A percentile compares a stretch with the other conserved stretches of the same genome.
Conservation (phyloP, 306 rosid genomes). For the Hippophae rhamnoides region DNA sequence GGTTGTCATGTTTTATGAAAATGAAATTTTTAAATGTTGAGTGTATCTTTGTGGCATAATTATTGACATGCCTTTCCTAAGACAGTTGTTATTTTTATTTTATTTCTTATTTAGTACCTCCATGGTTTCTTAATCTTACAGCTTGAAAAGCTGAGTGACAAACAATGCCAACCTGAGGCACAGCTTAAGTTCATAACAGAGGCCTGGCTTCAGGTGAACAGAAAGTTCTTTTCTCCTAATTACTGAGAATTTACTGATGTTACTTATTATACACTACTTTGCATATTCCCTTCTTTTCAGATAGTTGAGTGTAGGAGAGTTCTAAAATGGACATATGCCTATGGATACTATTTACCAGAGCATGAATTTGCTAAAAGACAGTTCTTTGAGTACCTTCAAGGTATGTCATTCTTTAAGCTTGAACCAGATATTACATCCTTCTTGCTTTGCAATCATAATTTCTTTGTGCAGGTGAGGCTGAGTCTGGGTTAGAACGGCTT, state of each 20-base stretch:
- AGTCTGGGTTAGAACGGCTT: constrained; percentile 34
- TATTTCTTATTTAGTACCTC: neutral
- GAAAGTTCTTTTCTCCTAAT: constrained; percentile 8
- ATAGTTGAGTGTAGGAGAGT: constrained; percentile 89
- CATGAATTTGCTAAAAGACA: constrained; percentile 44
- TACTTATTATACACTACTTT: constrained; percentile 7
- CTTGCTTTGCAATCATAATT: neutral
- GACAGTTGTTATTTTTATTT: too few relatives aligned
- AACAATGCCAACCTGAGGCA: constrained; percentile 84
- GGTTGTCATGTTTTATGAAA: too few relatives aligned
- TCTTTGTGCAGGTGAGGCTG: constrained; percentile 62
- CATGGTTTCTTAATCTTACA: constrained; percentile 18
- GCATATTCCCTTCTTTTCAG: constrained; percentile 30
- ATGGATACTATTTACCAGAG: constrained; percentile 75
- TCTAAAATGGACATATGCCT: constrained; percentile 89
- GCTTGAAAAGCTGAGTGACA: constrained; percentile 86
- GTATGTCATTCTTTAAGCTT: constrained; percentile 15
- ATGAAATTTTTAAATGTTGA: too few relatives aligned
- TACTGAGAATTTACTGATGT: constrained; percentile 4
- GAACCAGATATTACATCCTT: neutral
- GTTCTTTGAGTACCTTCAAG: constrained; percentile 48
- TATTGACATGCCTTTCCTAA: too few relatives aligned
- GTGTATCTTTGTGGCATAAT: too few relatives aligned
- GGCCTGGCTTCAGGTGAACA: constrained; percentile 82
- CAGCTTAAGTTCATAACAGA: constrained; percentile 91